Base-by-base conservation (phyloP, 2,329 filamentous ascomycete species). In the Geosmithia morbida region DNA sequence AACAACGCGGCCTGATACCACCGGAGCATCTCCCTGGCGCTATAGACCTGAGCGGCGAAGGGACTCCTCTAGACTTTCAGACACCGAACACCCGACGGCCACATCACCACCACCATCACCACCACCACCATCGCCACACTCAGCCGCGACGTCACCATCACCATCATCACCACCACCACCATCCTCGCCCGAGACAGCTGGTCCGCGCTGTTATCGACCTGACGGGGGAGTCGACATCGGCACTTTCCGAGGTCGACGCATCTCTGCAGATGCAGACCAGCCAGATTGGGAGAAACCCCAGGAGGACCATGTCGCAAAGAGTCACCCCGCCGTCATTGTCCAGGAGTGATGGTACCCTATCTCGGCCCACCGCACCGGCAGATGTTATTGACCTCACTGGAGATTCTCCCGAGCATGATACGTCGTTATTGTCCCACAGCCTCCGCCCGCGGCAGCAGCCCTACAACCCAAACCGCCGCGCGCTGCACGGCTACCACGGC, bases 321-420 rank as follows among this genome's bases (percentile, higher is more conserved):
- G 58, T 66, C 67, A 1, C 66, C 26, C 66, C 67, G 0, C 69
- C 69, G 0, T 63, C 63, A 17, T 55, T 72, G 29, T 53, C 66
- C 7, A 63, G 69, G 42, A 71, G 67, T 51, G 68, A 72, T 50
- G 66, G 66, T 50, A 71, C 48, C 20, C 16, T 46, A 20, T 39
- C 48, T 11, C n/a, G 44, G 20, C 19, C 40, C 13, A 46, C 29
- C 29, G 33, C 33, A 37, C 14, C 50, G 42, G 22, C 33, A 18
- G 43, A 48, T 46, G 59, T 76, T 26, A 75, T 78, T 47, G 75
- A 78, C 54, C 64, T 78, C 10, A 78, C 74, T 2, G 61, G 60
- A 22, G 72, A 76, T 49, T 64, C 63, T 7, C 61, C 64, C 16
- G 58, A 63, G 19, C 59, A 59, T 33, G 63, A 65, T 16, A n/a